Percentiles rank a stretch among this genome's conserved stretches.
phyloP scores from a whole-genome alignment of 176 grass and related monocot species.

The Oryza glaberrima region DNA sequence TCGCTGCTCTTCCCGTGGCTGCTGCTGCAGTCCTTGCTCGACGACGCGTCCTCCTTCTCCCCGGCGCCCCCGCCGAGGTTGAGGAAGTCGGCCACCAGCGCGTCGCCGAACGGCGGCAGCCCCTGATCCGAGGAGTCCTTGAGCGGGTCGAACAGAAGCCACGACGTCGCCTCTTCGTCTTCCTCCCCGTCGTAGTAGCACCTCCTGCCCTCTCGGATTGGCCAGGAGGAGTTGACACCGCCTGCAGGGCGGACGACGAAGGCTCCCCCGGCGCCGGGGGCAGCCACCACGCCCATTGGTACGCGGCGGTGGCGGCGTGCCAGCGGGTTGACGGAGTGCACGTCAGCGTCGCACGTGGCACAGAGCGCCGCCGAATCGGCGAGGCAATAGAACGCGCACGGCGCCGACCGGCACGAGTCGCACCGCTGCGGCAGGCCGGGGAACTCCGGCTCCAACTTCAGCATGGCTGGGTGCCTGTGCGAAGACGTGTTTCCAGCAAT shows the following conservation, averaged over 20 bases:
- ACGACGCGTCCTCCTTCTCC: background rate
- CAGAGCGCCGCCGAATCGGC: constrained; percentile 65
- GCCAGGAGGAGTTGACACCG: constrained; percentile 37
- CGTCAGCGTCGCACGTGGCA: constrained; percentile 53
- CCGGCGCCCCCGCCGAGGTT: constrained; percentile 12
- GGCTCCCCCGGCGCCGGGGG: constrained; percentile 33
- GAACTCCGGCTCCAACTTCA: constrained; percentile 28
- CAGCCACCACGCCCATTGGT: constrained; percentile 5
- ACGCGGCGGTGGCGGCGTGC: constrained; percentile 68
- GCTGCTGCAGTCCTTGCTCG: constrained; percentile 13
- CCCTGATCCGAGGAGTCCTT: background rate
- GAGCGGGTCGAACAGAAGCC: constrained; percentile 48
- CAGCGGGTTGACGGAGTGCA: constrained; percentile 71
- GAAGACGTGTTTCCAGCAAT: too few relatives aligned
- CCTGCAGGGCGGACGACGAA: constrained; percentile 28
- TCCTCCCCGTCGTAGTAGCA: constrained; percentile 11
- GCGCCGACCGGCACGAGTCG: constrained; percentile 49
- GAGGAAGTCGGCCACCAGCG: constrained; percentile 30
- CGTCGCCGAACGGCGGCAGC: constrained; percentile 19
- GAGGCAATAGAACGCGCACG: constrained; percentile 52
- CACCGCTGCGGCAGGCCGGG: constrained; percentile 41
- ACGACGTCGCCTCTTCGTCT: constrained; percentile 22
- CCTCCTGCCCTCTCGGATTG: constrained; percentile 33
- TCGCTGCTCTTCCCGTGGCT: background rate
- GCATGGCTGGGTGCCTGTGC: background rate